Percentiles rank a stretch among this genome's conserved stretches.
Conservation (phyloP, 306 rosid species). For the Quercus mongolica region DNA sequence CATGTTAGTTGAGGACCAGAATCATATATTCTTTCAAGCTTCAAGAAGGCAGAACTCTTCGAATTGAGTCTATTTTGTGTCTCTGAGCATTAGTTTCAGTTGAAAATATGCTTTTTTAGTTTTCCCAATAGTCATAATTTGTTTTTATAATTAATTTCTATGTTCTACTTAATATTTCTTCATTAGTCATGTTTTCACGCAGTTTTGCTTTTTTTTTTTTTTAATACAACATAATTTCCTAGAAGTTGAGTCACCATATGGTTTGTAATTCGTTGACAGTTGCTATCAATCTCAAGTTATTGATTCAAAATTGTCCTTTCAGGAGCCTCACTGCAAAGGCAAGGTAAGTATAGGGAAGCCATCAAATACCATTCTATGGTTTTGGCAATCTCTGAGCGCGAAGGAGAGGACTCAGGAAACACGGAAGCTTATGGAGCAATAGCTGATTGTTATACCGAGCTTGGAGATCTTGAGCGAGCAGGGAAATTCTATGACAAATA, state of each 20-base stretch:
- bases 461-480: constrained; percentile 94
- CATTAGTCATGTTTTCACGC: neutral
- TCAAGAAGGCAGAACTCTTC: neutral
- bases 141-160: neutral
- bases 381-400: constrained; percentile 70
- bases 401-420: constrained; percentile 83
- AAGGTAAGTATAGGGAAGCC: constrained; percentile 79
- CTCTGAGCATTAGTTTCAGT: neutral
- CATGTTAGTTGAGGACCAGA: neutral
- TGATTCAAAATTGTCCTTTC: constrained; percentile 12
- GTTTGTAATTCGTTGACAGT: neutral
- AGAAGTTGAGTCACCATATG: neutral
- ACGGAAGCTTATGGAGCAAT: constrained; percentile 97
- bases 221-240: neutral
- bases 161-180: neutral
- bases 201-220: neutral
- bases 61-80: neutral
- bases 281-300: neutral
- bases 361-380: constrained; percentile 84
- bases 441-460: constrained; percentile 96
- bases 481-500: constrained; percentile 72
- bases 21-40: neutral
- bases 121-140: neutral
- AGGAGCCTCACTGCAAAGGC: constrained; percentile 97
- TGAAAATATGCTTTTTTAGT: neutral